A percentile compares a stretch with the other conserved stretches of the same genome.
Conservation (phyloP, 768 basidiomycete genomes). For the Calocybe indica region DNA sequence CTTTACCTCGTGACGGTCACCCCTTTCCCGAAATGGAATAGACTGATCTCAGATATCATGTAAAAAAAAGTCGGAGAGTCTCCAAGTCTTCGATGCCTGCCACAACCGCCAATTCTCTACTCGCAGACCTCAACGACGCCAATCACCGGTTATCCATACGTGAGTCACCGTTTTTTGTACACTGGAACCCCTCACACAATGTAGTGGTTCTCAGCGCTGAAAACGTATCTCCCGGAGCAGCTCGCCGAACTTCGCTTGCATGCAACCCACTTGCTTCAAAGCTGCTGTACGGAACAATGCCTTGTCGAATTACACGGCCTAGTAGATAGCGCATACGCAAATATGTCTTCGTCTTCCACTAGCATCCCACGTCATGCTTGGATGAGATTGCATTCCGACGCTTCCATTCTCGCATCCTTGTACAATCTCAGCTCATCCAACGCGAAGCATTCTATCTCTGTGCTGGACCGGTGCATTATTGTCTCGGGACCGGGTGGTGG, state of each 20-base stretch:
- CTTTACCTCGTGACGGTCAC: constrained; percentile 34
- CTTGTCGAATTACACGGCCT: constrained; percentile 30
- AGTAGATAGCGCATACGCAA: constrained; percentile 30
- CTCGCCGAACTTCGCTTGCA: constrained; percentile 3
- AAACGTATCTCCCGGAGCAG: constrained; percentile 2
- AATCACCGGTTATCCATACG: constrained; percentile 8
- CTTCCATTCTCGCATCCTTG: constrained; percentile 53
- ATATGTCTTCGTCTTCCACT: constrained; percentile 38
- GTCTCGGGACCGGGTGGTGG: constrained; percentile 71
- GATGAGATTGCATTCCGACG: constrained; percentile 75
- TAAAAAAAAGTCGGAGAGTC: constrained; percentile 4
- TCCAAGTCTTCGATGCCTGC: constrained; percentile 7
- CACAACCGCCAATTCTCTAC: constrained; percentile 8
- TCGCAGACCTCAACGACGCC: constrained; percentile 9
- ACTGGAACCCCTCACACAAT: background rate
- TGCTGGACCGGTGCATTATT: constrained; percentile 77
- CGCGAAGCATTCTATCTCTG: constrained; percentile 42
- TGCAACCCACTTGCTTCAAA: constrained; percentile 6
- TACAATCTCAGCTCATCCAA: constrained; percentile 21
- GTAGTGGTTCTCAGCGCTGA: constrained; percentile 3
- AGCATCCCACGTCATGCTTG: constrained; percentile 35
- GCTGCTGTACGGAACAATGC: constrained; percentile 2
- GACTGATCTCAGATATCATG: constrained; percentile 10
- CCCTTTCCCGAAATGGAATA: constrained; percentile 14
- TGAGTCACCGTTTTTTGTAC: background rate